These are phyloP conservation scores for Vitis cinerea DNA, from an alignment of 164 flowering plant species.

Conservation along the genomic window DNA sequence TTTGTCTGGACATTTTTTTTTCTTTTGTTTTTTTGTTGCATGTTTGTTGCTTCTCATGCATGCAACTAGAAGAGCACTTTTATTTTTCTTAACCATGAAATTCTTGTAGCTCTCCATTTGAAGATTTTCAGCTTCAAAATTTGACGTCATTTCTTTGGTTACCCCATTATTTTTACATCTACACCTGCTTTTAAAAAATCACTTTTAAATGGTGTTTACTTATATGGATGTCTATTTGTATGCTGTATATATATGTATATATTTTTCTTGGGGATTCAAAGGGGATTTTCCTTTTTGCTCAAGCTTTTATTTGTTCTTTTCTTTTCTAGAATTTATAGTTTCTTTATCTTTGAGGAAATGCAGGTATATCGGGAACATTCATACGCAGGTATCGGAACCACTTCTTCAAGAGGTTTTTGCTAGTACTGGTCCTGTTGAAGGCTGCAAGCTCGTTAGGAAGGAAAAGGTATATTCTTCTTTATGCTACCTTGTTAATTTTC, in stretches of 20 bases:
- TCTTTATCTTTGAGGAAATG: slow-evolving; percentile 40
- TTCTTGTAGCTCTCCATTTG: background rate
- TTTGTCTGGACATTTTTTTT: slow-evolving; percentile 27
- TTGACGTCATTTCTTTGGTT: background rate
- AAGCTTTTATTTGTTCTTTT: slow-evolving; percentile 14
- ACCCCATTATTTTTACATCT: background rate
- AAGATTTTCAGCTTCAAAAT: background rate
- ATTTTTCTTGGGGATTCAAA: background rate
- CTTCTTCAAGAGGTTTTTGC: slow-evolving; percentile 94
- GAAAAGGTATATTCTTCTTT: slow-evolving; percentile 60
- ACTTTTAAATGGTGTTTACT: too few species aligned
- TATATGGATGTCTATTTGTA: too few species aligned
- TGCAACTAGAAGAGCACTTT: slow-evolving; percentile 2
- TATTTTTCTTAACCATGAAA: background rate
- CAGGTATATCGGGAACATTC: slow-evolving; percentile 98
- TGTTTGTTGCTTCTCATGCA: slow-evolving; percentile 3
- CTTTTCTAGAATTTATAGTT: slow-evolving; percentile 27
- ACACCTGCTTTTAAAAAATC: too few species aligned
- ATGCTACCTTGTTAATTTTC: background rate
- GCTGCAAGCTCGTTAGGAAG: slow-evolving; percentile 92
- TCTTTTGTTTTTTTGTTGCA: slow-evolving; percentile 13
- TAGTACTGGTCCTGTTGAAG: slow-evolving; percentile 92
- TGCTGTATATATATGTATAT: too few species aligned
- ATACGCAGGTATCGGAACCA: slow-evolving; percentile 88
- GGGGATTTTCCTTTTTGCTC: slow-evolving; percentile 8